phyloP scores from a whole-genome alignment of 805 yeast genomes.

The Aciculoconidium aculeatum region DNA sequence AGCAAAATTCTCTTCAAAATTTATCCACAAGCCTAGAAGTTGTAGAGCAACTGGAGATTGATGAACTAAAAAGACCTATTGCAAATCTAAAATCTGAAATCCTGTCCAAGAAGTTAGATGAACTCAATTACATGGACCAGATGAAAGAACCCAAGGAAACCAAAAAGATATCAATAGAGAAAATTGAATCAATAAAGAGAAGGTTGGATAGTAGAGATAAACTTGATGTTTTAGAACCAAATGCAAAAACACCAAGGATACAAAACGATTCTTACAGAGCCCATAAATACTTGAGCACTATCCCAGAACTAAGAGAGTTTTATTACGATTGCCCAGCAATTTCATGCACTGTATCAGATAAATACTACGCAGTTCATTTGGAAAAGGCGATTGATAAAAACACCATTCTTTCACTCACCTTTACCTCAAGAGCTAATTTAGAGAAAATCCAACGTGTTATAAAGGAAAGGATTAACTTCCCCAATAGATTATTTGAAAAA shows the following conservation, averaged over 20 bases:
- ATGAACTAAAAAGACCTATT: too few relatives aligned
- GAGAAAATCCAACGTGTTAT: constrained; percentile 31
- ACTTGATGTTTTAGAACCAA: constrained; percentile 38
- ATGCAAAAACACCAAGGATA: constrained; percentile 24
- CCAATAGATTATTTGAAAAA: constrained; percentile 45
- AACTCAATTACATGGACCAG: too few relatives aligned
- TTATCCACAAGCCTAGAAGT: too few relatives aligned
- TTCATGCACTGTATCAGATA: constrained; percentile 49
- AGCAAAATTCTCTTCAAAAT: too few relatives aligned
- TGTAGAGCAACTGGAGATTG: too few relatives aligned
- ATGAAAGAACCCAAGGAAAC: constrained; percentile 3
- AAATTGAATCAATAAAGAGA: constrained; percentile 11
- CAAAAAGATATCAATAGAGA: constrained; percentile 9
- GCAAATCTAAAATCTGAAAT: too few relatives aligned
- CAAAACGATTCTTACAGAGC: constrained; percentile 33
- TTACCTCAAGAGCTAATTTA: constrained; percentile 47
- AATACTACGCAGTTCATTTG: constrained; percentile 46
- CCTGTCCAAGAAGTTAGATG: too few relatives aligned
- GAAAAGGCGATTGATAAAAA: constrained; percentile 51
- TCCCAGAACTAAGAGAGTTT: constrained; percentile 29
- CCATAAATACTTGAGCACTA: constrained; percentile 35
- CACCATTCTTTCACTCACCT: constrained; percentile 59
- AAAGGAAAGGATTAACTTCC: constrained; percentile 41
- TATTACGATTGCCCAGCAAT: constrained; percentile 75
- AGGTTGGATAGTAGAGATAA: constrained; percentile 44